A percentile compares a stretch with the other conserved stretches of the same genome.
Conservation (phyloP, 2,329 filamentous ascomycete genomes). For the Alternaria postmessia region DNA sequence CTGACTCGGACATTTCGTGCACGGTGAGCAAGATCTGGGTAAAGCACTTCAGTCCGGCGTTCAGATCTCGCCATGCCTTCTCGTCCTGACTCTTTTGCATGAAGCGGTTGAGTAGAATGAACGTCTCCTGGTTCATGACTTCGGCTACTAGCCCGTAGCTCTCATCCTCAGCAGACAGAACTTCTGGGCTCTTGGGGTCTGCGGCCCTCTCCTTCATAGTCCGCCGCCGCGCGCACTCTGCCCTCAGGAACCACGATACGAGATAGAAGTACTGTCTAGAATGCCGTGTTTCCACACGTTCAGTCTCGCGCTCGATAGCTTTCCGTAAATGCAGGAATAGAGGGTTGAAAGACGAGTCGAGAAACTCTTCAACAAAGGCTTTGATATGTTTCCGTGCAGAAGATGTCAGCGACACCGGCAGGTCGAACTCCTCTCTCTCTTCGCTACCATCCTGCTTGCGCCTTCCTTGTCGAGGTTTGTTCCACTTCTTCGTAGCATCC, state of each 20-base stretch:
- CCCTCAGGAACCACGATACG: conserved; percentile 89
- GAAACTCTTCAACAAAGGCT: conserved; percentile 87
- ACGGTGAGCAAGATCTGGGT: conserved; percentile 93
- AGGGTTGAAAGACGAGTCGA: conserved; percentile 95
- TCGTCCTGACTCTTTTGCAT: conserved; percentile 82
- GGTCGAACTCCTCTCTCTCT: conserved; percentile 72
- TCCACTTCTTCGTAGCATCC: conserved; percentile 89
- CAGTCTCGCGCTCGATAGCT: conserved; percentile 87
- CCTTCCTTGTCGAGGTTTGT: conserved; percentile 71
- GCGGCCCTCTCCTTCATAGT: conserved; percentile 62
- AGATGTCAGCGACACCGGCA: conserved; percentile 72
- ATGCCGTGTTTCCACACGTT: conserved; percentile 80
- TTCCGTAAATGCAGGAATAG: conserved; percentile 82
- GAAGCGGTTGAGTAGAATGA: conserved; percentile 83
- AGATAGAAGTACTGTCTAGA: conserved; percentile 90
- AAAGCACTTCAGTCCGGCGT: conserved; percentile 90
- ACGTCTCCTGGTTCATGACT: conserved; percentile 93
- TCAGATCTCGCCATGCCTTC: conserved; percentile 87
- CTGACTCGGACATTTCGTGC: conserved; percentile 87
- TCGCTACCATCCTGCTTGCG: conserved; percentile 52
- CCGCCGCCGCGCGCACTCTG: conserved; percentile 76
- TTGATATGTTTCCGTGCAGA: conserved; percentile 80
- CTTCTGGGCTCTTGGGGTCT: conserved; percentile 52
- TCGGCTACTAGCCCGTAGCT: conserved; percentile 87
- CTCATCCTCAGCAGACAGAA: conserved; percentile 64